Base-by-base conservation (phyloP, 306 rosid species). In the Nissolia schottii region DNA sequence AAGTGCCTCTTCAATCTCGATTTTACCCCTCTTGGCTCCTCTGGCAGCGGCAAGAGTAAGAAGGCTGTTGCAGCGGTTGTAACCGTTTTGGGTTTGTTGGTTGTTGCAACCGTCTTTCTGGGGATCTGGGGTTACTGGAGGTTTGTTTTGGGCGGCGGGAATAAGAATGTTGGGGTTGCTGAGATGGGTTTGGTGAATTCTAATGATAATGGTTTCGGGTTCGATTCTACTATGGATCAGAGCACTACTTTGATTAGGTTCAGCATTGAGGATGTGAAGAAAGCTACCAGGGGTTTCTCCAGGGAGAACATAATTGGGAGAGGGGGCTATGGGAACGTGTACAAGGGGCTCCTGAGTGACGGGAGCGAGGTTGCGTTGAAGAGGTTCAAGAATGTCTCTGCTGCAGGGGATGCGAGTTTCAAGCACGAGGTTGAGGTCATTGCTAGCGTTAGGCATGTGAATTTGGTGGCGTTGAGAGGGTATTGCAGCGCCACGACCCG, bases 261-360 rank as follows among this genome's bases (percentile, higher is more conserved):
- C 51, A 57, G 82, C 0, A 84, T 89, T 23, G 99, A 94, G 0
- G 97, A 89, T 48, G 76, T 94, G 35, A 87, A 81, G 82, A 81
- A 85, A 54, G 92, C 96, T 0, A 94, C 99, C 0, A 84, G 80
- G 84, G 85, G 83, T 73, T 94, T 94, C 65, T 71, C 89, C 0
- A 85, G 91, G 76, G 96, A 89, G 4, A 60, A 72, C 64, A 85
- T 94, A 24, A 76, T 94, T 31, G 98, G 99, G 27, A 86, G 84
- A 74, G 99, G 99, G 13, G 99, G 99, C 8, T 94, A 89, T 73
- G 99, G 99, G 10, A 94, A 94, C 84, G 99, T 94, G 65, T 94
- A 91, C 32, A 89, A 81, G 68, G 99, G 99, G 19, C 23, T 77
- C 0, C 62, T 94, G 24, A 25, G 63, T 1, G 97, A 94, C 67